Evolutionary conservation across 1,139 yeast genomes (phyloP).

Genomic region (Eremothecium sinecaudum): DNA sequence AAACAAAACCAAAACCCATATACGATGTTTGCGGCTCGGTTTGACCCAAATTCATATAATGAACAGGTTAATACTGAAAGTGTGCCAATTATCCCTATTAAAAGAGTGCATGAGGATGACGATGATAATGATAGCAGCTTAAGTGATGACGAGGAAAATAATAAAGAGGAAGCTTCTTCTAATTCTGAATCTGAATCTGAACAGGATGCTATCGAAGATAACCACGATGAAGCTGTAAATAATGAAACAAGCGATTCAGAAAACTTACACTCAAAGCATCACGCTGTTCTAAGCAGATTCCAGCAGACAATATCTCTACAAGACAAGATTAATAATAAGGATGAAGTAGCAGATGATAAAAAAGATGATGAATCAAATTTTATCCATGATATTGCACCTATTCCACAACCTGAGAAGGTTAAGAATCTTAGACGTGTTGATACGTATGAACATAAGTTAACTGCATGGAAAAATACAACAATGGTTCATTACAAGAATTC

Average conservation of each 20-base stretch:
- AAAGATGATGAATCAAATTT: slow-evolving; percentile 28
- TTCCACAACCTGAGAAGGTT: slow-evolving; percentile 67
- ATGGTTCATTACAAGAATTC: slow-evolving; percentile 30
- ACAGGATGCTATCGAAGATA: slow-evolving; percentile 9
- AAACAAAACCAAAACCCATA: no score
- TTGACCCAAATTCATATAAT: slow-evolving; percentile 39
- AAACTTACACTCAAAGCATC: slow-evolving; percentile 25
- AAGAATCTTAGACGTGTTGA: slow-evolving; percentile 29
- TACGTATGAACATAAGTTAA: slow-evolving; percentile 18
- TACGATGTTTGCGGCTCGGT: slow-evolving; percentile 54
- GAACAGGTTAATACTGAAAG: slow-evolving; percentile 15
- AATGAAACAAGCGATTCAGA: slow-evolving; percentile 15
- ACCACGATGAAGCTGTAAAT: slow-evolving; percentile 10
- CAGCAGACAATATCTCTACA: slow-evolving; percentile 30
- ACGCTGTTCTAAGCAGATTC: slow-evolving; percentile 37
- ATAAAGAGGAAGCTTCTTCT: slow-evolving; percentile 8
- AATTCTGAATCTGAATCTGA: slow-evolving; percentile 8
- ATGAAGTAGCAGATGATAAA: slow-evolving; percentile 9
- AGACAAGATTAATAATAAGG: slow-evolving; percentile 23
- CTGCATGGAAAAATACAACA: slow-evolving; percentile 27
- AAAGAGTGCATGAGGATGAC: slow-evolving; percentile 13
- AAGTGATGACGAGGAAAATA: slow-evolving; percentile 12
- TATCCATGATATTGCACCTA: slow-evolving; percentile 54
- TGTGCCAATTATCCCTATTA: slow-evolving; percentile 17
- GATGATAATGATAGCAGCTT: slow-evolving; percentile 6